Evolutionary conservation across 257 asterid genomes (phyloP).

Genomic region (Lantana camara): DNA sequence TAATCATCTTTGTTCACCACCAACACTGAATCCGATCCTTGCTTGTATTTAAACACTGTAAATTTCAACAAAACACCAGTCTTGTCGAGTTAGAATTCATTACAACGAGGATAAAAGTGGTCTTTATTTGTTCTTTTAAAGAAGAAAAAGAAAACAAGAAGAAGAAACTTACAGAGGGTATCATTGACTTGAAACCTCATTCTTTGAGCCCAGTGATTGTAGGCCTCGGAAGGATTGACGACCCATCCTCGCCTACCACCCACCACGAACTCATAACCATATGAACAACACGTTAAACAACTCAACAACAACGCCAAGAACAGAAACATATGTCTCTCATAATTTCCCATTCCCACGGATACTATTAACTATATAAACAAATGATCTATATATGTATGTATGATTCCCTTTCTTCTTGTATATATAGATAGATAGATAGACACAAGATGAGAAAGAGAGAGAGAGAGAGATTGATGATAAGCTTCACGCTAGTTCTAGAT

Average conservation of each 20-base stretch:
- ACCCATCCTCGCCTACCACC: conserved; percentile 72
- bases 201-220: conserved; percentile 59
- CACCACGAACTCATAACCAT: conserved; percentile 47
- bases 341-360: conserved; percentile 38
- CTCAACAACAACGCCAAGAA: conserved; percentile 25
- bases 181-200: conserved; percentile 71
- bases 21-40: conserved; percentile 55
- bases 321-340: conserved; percentile 13
- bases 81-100: background rate
- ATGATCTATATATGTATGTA: no score
- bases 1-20: conserved; percentile 55
- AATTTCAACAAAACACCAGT: background rate
- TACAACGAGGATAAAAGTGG: no score
- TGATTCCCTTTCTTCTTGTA: no score
- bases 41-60: conserved; percentile 57
- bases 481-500: background rate
- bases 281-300: conserved; percentile 16
- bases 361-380: no score
- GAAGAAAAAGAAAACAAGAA: no score
- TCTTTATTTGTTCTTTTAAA: no score
- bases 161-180: conserved; percentile 52
- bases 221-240: conserved; percentile 49
- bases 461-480: background rate
- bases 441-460: no score
- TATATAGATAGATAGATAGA: no score